Base-by-base conservation (phyloP, 495 filamentous ascomycete species). In the Neurospora sp. region DNA sequence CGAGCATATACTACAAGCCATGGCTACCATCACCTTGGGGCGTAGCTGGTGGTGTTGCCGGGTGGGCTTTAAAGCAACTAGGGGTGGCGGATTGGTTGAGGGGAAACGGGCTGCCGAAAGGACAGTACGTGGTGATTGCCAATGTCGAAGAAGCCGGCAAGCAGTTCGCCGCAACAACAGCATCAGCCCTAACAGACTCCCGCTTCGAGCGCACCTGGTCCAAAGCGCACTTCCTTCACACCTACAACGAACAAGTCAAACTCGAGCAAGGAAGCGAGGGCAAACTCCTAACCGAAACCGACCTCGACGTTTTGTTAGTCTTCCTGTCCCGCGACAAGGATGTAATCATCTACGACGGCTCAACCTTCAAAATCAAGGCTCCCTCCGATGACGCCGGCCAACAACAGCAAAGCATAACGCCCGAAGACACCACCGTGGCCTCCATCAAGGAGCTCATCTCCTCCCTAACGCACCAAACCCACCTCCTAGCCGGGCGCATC, bases 351-450 rank as follows among this genome's bases (percentile, higher is more conserved):
- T 92, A 90, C 80, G 90, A 94, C 76, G 88, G 89, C 10, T 75
- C 88, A 80, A 94, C 88, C 0, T 88, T 98, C 77, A 94, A 92
- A 79, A 92, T 99, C 80, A 88, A 86, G 74, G 78, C 74, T 5
- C 71, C 82, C 9, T 81, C 80, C 39, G 80, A 84, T 37, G 80
- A 86, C 22, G 80, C 83, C 7, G 44, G 77, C 6, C 76, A 83
- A 20, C 38, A 4, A n/a, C 61, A 12, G 39, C 35, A 59, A 1
- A 31, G 6, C 12, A 91, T 97, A 68, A 91, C 91, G 4, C 79
- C 87, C 37, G 88, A 95, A 75, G 96, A 99, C 81, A 86, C 83
- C 8, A 91, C 93, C 0, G 92, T 98, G 71, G 93, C 93, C 2
- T 90, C 89, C 39, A 86, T 97, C 40, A 93, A 91, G 76, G 85